Base-by-base conservation (phyloP, 208 protist genomes). In the Wallacemonas sp. region DNA sequence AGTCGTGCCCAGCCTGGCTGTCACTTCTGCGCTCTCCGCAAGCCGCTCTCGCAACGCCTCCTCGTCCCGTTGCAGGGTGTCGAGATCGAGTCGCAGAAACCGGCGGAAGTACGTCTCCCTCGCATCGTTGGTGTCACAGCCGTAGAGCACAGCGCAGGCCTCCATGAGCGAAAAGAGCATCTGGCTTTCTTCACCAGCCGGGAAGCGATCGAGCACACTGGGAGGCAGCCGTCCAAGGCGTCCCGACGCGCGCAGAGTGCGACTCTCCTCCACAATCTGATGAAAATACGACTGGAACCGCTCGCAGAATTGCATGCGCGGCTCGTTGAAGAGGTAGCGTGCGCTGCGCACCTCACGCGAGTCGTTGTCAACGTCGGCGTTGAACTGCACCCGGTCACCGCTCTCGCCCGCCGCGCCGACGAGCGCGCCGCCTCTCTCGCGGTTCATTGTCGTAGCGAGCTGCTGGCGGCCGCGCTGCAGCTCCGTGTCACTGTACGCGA, bases 101-200 rank as follows among this genome's bases (percentile, higher is more conserved):
- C 69, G 63, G 29, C 62, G 72, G 55, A 80, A 88, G 73, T 92
- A 92, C 36, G 79, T 67, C 66, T 95, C 86, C 19, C 76, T 76
- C 2, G 85, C 86, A 8, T 63, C 73, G 1, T 26, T 19, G 36
- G 83, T 89, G 38, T 87, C 80, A 61, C 90, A 95, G 16, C 90
- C 90, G 70, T 92, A 78, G 64, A 95, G 65, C 34, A 95, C 66
- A 4, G 90, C 90, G 71, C 90, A 93, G 33, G 86, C 90, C 74
- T 95, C 86, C 90, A 93, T 93, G 16, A 95, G 63, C 23, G 89
- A 95, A 65, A 95, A 95, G 64, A 90, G 81, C 47, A 75, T 65
- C 46, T 92, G 85, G 6, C 24, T 43, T 47, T 90, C 77, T 26
- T 73, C 75, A 11, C 41, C 72, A 24, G 24, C 34, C 16, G 65